Conservation (phyloP, 1,139 yeast species). For the Scheffersomyces insectosa region DNA sequence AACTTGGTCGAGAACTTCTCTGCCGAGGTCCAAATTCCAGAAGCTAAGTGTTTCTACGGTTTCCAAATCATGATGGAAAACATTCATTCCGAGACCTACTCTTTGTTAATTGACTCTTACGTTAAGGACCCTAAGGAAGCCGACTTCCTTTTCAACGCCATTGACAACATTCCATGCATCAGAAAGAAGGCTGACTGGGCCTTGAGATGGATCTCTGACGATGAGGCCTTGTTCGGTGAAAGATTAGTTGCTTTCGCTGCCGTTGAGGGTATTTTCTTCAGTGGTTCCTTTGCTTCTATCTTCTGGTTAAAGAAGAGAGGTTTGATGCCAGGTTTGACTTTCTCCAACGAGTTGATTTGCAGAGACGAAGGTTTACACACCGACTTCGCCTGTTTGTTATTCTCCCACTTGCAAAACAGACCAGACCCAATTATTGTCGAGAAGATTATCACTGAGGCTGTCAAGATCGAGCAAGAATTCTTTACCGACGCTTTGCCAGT, state of each 20-base stretch:
- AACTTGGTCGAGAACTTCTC: constrained; percentile 95
- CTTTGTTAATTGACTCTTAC: constrained; percentile 89
- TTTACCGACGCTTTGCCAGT: constrained; percentile 93
- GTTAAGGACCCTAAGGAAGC: constrained; percentile 94
- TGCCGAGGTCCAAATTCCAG: constrained; percentile 96
- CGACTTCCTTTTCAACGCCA: constrained; percentile 86
- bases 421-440: constrained; percentile 79
- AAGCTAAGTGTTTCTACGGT: constrained; percentile 98
- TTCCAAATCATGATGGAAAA: constrained; percentile 99
- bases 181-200: constrained; percentile 99
- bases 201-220: constrained; percentile 88
- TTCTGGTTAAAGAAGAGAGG: constrained; percentile 99
- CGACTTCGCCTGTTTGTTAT: constrained; percentile 94
- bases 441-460: constrained; percentile 92
- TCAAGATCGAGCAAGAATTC: constrained; percentile 88
- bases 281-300: constrained; percentile 96
- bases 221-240: constrained; percentile 87
- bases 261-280: constrained; percentile 97
- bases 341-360: constrained; percentile 93
- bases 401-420: constrained; percentile 88
- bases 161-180: constrained; percentile 91
- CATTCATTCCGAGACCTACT: constrained; percentile 96
- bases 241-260: constrained; percentile 98
- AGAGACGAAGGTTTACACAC: constrained; percentile 99
- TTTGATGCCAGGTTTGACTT: constrained; percentile 96